phyloP scores from a whole-genome alignment of 345 rosid species.

The Passiflora organensis region DNA sequence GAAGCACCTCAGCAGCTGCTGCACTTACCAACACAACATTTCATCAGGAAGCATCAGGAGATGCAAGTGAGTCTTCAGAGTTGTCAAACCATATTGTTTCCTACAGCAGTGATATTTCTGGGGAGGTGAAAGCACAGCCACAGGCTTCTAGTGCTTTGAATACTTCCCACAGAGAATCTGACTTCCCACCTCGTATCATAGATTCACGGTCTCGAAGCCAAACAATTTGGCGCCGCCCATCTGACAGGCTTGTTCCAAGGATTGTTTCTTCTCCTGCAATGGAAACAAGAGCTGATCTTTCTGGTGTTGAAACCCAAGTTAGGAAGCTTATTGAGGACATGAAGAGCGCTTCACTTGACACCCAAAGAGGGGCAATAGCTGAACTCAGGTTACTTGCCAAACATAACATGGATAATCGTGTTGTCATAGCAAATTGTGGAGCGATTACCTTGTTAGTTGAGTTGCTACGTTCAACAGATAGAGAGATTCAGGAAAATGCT shows the following conservation, averaged over 20 bases:
- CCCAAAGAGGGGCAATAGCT: conserved; percentile 55
- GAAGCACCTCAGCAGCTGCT: conserved; percentile 59
- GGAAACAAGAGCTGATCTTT: conserved; percentile 72
- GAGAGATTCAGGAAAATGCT: conserved; percentile 62
- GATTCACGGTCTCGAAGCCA: conserved; percentile 60
- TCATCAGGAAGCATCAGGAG: conserved; percentile 44
- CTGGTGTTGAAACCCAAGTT: conserved; percentile 65
- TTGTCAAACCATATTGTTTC: conserved; percentile 48
- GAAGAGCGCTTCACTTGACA: conserved; percentile 45
- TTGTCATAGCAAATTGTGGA: conserved; percentile 69
- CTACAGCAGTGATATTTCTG: conserved; percentile 72
- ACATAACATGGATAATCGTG: conserved; percentile 71
- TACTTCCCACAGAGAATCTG: conserved; percentile 47
- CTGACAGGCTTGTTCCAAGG: conserved; percentile 63
- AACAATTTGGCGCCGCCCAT: conserved; percentile 66
- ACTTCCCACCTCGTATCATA: conserved; percentile 46
- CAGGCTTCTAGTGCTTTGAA: conserved; percentile 35
- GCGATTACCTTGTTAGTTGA: conserved; percentile 57
- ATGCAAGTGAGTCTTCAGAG: conserved; percentile 54
- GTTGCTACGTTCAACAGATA: conserved; percentile 55
- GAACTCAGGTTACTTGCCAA: conserved; percentile 69
- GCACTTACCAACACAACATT: conserved; percentile 40
- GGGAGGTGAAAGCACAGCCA: conserved; percentile 58
- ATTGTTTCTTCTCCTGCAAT: conserved; percentile 56
- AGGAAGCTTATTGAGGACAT: conserved; percentile 63